Evolutionary conservation across 495 filamentous ascomycete genomes (phyloP).

Genomic region (Trichoderma reesei): DNA sequence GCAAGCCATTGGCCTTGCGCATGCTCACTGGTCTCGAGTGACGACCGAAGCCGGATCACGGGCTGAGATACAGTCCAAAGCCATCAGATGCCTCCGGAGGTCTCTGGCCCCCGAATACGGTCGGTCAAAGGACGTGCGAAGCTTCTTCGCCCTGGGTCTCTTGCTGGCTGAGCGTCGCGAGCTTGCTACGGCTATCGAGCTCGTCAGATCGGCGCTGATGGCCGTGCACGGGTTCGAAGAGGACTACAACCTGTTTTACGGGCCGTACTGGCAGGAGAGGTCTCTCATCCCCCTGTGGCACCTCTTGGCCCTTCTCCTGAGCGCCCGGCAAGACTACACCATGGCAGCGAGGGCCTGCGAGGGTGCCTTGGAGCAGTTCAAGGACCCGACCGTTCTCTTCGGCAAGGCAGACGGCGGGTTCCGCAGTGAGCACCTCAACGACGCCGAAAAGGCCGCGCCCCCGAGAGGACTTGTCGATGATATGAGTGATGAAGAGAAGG

Average conservation of each 20-base stretch:
- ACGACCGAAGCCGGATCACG: constrained; percentile 64
- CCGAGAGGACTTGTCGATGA: constrained; percentile 51
- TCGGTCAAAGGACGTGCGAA: constrained; percentile 52
- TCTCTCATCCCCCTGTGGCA: constrained; percentile 70
- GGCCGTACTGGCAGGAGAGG: constrained; percentile 40
- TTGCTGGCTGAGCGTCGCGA: constrained; percentile 74
- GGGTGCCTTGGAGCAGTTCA: constrained; percentile 82
- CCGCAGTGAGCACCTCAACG: constrained; percentile 46
- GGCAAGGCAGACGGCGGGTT: constrained; percentile 36
- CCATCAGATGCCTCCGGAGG: constrained; percentile 60
- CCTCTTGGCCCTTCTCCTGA: constrained; percentile 73
- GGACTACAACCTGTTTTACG: constrained; percentile 26
- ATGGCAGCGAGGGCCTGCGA: constrained; percentile 73
- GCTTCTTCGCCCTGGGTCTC: constrained; percentile 68
- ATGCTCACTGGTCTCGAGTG: constrained; percentile 74
- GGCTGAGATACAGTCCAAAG: constrained; percentile 58
- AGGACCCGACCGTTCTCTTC: constrained; percentile 47
- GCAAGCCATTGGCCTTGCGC: constrained; percentile 69
- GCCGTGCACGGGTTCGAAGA: constrained; percentile 29
- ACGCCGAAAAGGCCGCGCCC: constrained; percentile 22
- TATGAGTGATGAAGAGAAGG: constrained; percentile 69
- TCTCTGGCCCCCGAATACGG: constrained; percentile 56
- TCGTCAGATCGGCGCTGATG: constrained; percentile 51
- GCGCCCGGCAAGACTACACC: constrained; percentile 73
- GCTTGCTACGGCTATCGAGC: constrained; percentile 62